Percentiles rank a stretch among this genome's conserved stretches.
These are phyloP conservation scores for Climacium dendroides DNA, from an alignment of 225 moss, liverwort and hornwort species.

Conservation along the genomic window DNA sequence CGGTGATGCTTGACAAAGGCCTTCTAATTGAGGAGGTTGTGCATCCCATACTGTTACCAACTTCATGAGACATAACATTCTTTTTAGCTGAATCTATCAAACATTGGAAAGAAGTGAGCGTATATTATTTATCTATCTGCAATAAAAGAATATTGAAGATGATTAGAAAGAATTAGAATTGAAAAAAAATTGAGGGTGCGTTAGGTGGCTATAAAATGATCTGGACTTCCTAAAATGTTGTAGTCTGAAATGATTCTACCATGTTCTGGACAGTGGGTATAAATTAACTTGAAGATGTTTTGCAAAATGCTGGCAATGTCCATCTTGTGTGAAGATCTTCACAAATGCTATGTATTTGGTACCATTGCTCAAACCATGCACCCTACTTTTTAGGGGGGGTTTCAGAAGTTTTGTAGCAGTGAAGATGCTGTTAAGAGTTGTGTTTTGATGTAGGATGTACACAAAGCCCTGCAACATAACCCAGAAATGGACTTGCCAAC, in stretches of 20 bases:
- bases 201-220: background rate
- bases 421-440: background rate
- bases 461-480: background rate
- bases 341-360: background rate
- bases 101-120: background rate
- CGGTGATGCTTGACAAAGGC: background rate
- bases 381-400: background rate
- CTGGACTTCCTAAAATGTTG: background rate
- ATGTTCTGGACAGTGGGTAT: background rate
- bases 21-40: background rate
- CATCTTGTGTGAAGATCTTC: background rate
- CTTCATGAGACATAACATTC: background rate
- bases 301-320: background rate
- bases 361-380: background rate
- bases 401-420: background rate
- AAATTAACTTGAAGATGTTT: background rate
- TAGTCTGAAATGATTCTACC: background rate
- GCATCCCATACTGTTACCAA: background rate
- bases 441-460: background rate
- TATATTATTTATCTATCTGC: background rate
- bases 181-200: rapidly evolving
- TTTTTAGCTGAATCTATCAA: background rate
- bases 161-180: background rate
- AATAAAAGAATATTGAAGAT: background rate
- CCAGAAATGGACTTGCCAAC: rapidly evolving